phyloP scores from a whole-genome alignment of 2,329 filamentous ascomycete genomes.

The Neurospora sp. region DNA sequence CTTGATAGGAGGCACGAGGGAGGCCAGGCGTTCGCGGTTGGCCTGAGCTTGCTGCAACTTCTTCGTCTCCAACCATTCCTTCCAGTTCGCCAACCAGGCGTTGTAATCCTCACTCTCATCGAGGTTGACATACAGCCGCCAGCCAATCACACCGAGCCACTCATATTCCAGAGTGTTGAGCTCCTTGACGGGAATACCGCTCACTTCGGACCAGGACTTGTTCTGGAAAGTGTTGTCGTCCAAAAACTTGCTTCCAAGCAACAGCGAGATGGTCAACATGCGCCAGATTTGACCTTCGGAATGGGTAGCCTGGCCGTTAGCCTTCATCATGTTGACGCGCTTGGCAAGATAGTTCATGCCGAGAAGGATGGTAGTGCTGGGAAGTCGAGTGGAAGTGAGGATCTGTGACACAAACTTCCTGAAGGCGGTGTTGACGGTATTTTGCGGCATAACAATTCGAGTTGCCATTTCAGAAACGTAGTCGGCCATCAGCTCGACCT shows the following conservation, averaged over 20 bases:
- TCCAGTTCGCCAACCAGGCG: slow-evolving; percentile 52
- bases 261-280: slow-evolving; percentile 72
- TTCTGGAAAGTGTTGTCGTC: slow-evolving; percentile 98
- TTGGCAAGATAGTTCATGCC: slow-evolving; percentile 84
- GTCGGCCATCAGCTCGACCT: slow-evolving; percentile 92
- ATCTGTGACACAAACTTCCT: slow-evolving; percentile 90
- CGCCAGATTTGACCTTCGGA: slow-evolving; percentile 71
- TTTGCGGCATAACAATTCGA: slow-evolving; percentile 43
- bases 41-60: slow-evolving; percentile 40
- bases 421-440: slow-evolving; percentile 57
- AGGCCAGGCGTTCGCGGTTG: slow-evolving; percentile 38
- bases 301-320: slow-evolving; percentile 42
- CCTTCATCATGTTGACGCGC: slow-evolving; percentile 65
- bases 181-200: slow-evolving; percentile 74
- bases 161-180: slow-evolving; percentile 79
- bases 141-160: slow-evolving; percentile 75
- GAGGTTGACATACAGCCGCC: slow-evolving; percentile 79
- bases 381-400: slow-evolving; percentile 78
- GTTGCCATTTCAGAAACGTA: slow-evolving; percentile 85
- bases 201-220: slow-evolving; percentile 91
- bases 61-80: slow-evolving; percentile 45
- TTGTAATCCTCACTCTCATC: slow-evolving; percentile 63
- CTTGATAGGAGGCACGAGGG: slow-evolving; percentile 39
- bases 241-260: slow-evolving; percentile 89
- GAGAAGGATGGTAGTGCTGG: slow-evolving; percentile 82